Evolutionary conservation across 2,329 filamentous ascomycete genomes (phyloP), one percentile per base, ranked within the genome.

Genomic region (Curvularia verruculosa): DNA sequence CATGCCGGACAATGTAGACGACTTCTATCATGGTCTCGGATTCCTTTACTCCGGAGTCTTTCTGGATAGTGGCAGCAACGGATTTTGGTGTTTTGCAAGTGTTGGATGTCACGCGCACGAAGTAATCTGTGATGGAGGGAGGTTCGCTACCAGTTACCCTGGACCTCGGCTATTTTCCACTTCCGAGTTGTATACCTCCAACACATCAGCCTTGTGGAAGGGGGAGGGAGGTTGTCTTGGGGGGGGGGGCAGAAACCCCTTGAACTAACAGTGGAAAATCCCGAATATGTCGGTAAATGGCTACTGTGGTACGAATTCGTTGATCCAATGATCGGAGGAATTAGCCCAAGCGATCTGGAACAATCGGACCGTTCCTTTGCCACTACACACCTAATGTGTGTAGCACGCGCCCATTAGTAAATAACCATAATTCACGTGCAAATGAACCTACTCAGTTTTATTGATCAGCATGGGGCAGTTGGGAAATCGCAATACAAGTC

Each of bases 1-100:
- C 81, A 67, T 83, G 81, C 48, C 81, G 72, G 24, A 81, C 77
- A 50, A 83, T 74, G 66, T 83, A 82, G 56, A 83, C 79, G 12
- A 74, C 74, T 66, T 83, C 80, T 56, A 83, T 71, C 73, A 76
- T 76, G 31, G 44, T 69, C 43, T 31, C 18, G 50, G 26, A 10
- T 43, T 29, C 5, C 40, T 37, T 34, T 47, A n/a, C 44, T 24
- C 19, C 34, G 29, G 54, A 52, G 31, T 21, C 44, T 50, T 41
- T 49, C 26, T 56, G 36, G 41, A 52, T 26, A 8, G 28, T 29
- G 28, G 34, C 18, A 5, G 21, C 34, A 28, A 51, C 37, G 47
- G 21, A 15, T 57, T 26, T 41, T 51, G 52, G 34, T 53, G 46
- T 41, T 31, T 44, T 43, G 55, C n/a, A 56, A 52, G 59, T 59